Evolutionary conservation across 2,329 filamentous ascomycete genomes (phyloP), one percentile per base, ranked within the genome.

Genomic region (Aspergillus thermomutatus): DNA sequence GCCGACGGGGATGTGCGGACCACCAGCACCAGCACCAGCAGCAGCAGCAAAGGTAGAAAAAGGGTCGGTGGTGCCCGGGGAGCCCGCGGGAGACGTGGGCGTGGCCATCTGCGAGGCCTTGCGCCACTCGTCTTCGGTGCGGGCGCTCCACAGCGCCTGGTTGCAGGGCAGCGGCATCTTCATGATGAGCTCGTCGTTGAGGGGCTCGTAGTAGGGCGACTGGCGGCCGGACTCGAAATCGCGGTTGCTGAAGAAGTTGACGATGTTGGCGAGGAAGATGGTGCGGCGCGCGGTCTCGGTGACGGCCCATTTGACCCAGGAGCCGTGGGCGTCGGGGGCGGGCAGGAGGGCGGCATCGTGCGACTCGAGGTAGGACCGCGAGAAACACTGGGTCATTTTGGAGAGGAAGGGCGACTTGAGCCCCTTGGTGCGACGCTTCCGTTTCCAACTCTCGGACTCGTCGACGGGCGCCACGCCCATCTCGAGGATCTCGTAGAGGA

Each of bases 81-180:
- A 37, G 14, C 3, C 9, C 26, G 25, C 17, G 10, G 52, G 52
- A 1, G 28, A 26, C 28, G 43, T n/a, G 11, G 26, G 43, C 40
- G 48, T 25, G 27, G 25, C 50, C 37, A 28, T 41, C 31, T 62
- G 45, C 23, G 54, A 56, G 2, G 54, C 55, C 19, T 45, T 21
- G 28, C 27, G 43, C 62, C 63, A 66, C 6, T 60, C 56, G 14
- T 60, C 53, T 46, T 64, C 60, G 11, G 52, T 60, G 7, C 57
- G 60, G 11, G 62, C 59, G 17, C 37, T 48, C 60, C 60, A 64
- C 27, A 58, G 45, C 2, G 56, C 54, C 21, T 62, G 54, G 43
- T 31, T 57, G 41, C 54, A 66, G 6, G 64, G 64, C 6, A 67
- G 47, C 11, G 62, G 61, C 60, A 67, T 62, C 9, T 64, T 62